These are phyloP conservation scores for Tetrapisispora iriomotensis DNA, from an alignment of 805 yeast species.

Conservation along the genomic window DNA sequence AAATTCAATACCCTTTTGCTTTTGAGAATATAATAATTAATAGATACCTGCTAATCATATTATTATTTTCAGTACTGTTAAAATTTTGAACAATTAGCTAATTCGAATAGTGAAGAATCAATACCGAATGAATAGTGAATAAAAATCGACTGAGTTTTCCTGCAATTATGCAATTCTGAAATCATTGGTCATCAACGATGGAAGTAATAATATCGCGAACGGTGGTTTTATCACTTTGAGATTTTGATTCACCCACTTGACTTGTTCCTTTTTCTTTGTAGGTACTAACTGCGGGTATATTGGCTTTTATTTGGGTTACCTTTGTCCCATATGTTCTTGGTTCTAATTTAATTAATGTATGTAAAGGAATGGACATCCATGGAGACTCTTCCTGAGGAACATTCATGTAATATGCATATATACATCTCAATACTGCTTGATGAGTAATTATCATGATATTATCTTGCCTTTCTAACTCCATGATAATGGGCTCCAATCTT, in stretches of 20 bases:
- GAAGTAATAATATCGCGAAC: constrained; percentile 3
- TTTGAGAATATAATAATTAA: too few relatives aligned
- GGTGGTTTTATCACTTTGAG: not conserved
- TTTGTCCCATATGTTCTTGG: constrained; percentile 89
- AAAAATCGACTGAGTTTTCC: too few relatives aligned
- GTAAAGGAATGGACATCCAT: constrained; percentile 98
- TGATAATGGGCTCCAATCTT: constrained; percentile 90
- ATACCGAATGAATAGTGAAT: too few relatives aligned
- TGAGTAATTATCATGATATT: constrained; percentile 93
- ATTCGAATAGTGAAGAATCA: too few relatives aligned
- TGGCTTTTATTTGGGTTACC: constrained; percentile 85
- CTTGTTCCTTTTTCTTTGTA: constrained; percentile 89
- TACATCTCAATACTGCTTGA: constrained; percentile 93
- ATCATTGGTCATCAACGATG: not conserved
- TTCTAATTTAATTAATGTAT: constrained; percentile 85
- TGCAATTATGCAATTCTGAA: too few relatives aligned
- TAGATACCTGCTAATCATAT: too few relatives aligned
- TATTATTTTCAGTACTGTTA: too few relatives aligned
- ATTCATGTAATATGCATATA: constrained; percentile 96
- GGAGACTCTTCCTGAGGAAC: constrained; percentile 96
- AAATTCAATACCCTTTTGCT: too few relatives aligned
- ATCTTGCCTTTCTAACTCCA: constrained; percentile 97
- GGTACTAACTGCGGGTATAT: constrained; percentile 95
- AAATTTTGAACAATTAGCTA: too few relatives aligned
- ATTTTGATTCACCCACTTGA: constrained; percentile 33